phyloP scores from a whole-genome alignment of 345 rosid genomes.

The Murraya koenigii region DNA sequence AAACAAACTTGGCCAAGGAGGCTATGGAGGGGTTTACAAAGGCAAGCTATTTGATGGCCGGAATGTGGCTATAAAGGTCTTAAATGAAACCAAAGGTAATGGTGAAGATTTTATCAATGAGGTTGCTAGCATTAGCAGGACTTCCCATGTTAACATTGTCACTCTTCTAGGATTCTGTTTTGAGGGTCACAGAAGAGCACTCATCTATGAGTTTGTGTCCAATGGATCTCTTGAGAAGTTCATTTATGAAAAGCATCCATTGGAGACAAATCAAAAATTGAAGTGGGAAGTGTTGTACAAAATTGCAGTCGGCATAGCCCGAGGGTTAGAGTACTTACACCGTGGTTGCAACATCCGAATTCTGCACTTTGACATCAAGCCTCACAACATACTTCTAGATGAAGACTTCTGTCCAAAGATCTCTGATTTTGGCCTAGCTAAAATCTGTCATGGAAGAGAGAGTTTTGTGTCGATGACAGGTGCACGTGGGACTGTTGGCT shows the following conservation, averaged over 20 bases:
- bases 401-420: background rate
- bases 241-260: background rate
- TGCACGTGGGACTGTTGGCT: background rate
- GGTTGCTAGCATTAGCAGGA: background rate
- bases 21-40: background rate
- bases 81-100: background rate
- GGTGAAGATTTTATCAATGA: conserved; percentile 2
- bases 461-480: background rate
- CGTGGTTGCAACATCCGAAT: background rate
- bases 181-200: conserved; percentile 1
- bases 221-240: conserved; percentile 9
- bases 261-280: background rate
- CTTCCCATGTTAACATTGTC: conserved; percentile 5
- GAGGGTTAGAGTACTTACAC: conserved; percentile 5
- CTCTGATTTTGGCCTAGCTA: background rate
- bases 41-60: background rate
- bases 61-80: background rate
- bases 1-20: conserved; percentile 1
- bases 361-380: conserved; percentile 7
- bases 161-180: background rate
- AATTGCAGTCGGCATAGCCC: conserved; percentile 3
- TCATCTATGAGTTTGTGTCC: conserved; percentile 1
- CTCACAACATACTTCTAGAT: background rate
- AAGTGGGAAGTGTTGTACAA: background rate
- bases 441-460: background rate